A percentile compares a stretch with the other conserved stretches of the same genome.
phyloP scores from a whole-genome alignment of 2,329 filamentous ascomycete species.

The Albifimbria verrucaria region DNA sequence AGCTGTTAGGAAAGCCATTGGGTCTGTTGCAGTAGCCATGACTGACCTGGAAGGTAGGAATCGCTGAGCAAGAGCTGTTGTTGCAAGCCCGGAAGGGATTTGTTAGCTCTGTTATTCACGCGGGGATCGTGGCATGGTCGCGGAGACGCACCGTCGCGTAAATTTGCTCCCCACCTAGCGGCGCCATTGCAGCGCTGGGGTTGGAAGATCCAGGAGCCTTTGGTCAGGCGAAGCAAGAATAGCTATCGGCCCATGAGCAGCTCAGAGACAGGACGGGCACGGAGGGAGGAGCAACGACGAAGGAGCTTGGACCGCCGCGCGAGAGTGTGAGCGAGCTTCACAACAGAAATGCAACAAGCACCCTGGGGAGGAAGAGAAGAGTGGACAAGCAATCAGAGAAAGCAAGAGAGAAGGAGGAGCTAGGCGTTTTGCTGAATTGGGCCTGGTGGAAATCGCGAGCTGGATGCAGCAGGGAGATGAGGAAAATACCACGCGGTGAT shows the following conservation, averaged over 20 bases:
- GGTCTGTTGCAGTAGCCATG: background rate
- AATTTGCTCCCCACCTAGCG: slow-evolving; percentile 43
- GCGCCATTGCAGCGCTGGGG: slow-evolving; percentile 28
- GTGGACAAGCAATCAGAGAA: background rate
- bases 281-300: background rate
- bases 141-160: slow-evolving; percentile 52
- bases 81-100: slow-evolving; percentile 4
- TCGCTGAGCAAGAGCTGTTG: slow-evolving; percentile 85
- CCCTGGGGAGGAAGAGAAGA: no score
- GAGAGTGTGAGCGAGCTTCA: background rate
- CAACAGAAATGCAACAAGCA: no score
- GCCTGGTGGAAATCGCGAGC: background rate
- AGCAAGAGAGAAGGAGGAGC: background rate
- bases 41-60: slow-evolving; percentile 82
- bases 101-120: slow-evolving; percentile 1
- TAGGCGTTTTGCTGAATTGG: background rate
- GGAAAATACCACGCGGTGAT: no score
- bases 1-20: slow-evolving; percentile 9
- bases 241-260: background rate
- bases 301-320: background rate
- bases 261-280: background rate
- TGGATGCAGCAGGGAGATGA: no score
- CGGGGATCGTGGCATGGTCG: slow-evolving; percentile 2
- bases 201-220: background rate
- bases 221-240: background rate